Evolutionary conservation across 352 stramenopile species (phyloP).

Genomic region (Globisporangium canariense): DNA sequence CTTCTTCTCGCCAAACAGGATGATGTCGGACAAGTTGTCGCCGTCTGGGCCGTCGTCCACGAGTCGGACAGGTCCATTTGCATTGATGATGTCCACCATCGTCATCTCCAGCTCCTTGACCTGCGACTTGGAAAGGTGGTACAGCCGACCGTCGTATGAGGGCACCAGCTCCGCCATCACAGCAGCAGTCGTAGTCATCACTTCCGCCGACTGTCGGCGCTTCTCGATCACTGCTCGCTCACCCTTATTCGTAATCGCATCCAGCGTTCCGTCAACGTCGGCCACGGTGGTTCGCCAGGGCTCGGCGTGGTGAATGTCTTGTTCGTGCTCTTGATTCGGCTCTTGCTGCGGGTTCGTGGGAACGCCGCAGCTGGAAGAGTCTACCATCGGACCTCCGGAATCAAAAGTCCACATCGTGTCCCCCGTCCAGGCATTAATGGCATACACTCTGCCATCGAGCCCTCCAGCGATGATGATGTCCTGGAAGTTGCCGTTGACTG

Average conservation of each 20-base stretch:
- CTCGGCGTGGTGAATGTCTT: slow-evolving; percentile 5
- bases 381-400: slow-evolving; percentile 79
- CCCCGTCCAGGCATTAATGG: slow-evolving; percentile 75
- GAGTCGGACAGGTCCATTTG: slow-evolving; percentile 67
- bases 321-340: slow-evolving; percentile 4
- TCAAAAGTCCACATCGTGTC: slow-evolving; percentile 80
- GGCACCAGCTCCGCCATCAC: slow-evolving; percentile 63
- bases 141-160: slow-evolving; percentile 76
- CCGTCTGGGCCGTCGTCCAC: slow-evolving; percentile 22
- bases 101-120: slow-evolving; percentile 74
- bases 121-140: slow-evolving; percentile 58
- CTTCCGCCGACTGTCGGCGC: slow-evolving; percentile 17
- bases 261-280: slow-evolving; percentile 29
- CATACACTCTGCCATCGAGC: slow-evolving; percentile 72
- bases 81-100: slow-evolving; percentile 72
- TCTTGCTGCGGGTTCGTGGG: slow-evolving; percentile 9
- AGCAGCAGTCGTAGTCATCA: slow-evolving; percentile 27
- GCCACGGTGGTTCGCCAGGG: slow-evolving; percentile 13
- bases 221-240: slow-evolving; percentile 31
- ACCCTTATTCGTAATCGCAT: slow-evolving; percentile 16
- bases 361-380: slow-evolving; percentile 45
- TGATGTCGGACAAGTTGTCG: slow-evolving; percentile 45
- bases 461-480: slow-evolving; percentile 72
- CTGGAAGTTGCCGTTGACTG: slow-evolving; percentile 8
- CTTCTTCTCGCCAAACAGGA: slow-evolving; percentile 75